Evolutionary conservation across 2,329 filamentous ascomycete genomes (phyloP), one percentile per base, ranked within the genome.

Genomic region (Rutstroemia sydowiana): DNA sequence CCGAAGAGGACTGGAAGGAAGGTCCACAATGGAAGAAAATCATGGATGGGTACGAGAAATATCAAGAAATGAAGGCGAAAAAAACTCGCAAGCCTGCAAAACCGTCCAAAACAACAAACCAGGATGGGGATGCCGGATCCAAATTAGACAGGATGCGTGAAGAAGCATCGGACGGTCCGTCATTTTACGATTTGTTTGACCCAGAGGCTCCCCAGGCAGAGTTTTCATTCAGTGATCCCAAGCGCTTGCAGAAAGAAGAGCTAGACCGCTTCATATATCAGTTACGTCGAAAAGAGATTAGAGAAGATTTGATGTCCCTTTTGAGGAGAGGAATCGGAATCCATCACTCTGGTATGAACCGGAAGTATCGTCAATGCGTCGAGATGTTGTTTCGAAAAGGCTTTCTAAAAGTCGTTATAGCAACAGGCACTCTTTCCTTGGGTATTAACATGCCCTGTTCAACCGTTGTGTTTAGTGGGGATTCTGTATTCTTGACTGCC

Each of bases 401-500:
- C 0, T 90, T 79, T 62, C 67, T 91, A 37, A 76, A 78, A 7
- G 81, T 85, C 1, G 81, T 91, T 26, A 75, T 91, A 23, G 86
- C 87, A 0, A 91, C 87, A 1, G 87, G 85, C 1, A 90, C 86
- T 0, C 74, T 90, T 20, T 84, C 84, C 1, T 71, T 91, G 5
- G 87, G 87, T 71, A 85, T 92, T 70, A 92, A 88, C 60, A 88
- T 88, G 84, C 87, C 87, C 9, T 91, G 86, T 65, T 88, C 87
- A 65, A 92, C 87, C 1, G 85, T 90, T 0, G 79, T 89, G 1
- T 92, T 92, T 65, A 76, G 75, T 14, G 85, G 85, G 0, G 86
- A 91, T 64, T 87, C 82, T 0, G 73, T 87, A 2, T 89, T 79
- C 63, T 69, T 92, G 40, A 88, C 85, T 0, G 79, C 86, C 0